Conservation (phyloP, 805 yeast species). For the Yamadazyma ubonensis region DNA sequence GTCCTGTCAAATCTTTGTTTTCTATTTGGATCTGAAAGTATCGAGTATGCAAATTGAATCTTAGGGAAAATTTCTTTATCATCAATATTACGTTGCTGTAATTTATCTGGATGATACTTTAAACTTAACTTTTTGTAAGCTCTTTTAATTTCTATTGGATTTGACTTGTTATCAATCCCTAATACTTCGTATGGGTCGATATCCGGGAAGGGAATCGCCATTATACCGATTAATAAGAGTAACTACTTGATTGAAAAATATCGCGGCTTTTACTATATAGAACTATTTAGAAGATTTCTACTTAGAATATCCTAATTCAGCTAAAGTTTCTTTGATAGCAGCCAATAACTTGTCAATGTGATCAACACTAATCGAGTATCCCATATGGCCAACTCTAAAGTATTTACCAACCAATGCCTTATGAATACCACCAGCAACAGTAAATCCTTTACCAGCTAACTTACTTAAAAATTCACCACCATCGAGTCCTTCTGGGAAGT, state of each 20-base stretch:
- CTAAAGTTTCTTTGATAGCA: constrained; percentile 33
- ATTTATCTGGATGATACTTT: constrained; percentile 70
- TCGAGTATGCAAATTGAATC: constrained; percentile 72
- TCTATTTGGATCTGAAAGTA: constrained; percentile 57
- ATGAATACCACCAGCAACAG: constrained; percentile 89
- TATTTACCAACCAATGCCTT: constrained; percentile 75
- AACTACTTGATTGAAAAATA: not conserved
- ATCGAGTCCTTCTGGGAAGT: constrained; percentile 71
- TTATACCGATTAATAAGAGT: constrained; percentile 10
- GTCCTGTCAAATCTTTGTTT: constrained; percentile 66
- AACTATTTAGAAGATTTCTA: not conserved
- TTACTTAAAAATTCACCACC: constrained; percentile 64
- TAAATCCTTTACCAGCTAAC: constrained; percentile 65
- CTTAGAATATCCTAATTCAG: constrained; percentile 20
- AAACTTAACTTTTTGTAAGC: constrained; percentile 66
- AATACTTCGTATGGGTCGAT: constrained; percentile 63
- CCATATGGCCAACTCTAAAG: constrained; percentile 97
- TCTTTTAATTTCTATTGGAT: constrained; percentile 59
- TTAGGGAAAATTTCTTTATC: constrained; percentile 48
- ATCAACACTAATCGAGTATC: constrained; percentile 57
- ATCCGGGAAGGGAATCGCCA: constrained; percentile 49
- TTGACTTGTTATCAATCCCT: constrained; percentile 37
- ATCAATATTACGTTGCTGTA: constrained; percentile 25
- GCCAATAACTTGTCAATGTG: constrained; percentile 35
- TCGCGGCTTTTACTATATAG: not conserved